A percentile compares a stretch with the other conserved stretches of the same genome.
Conservation (phyloP, 176 grass and related monocot species). For the Bolboschoenus planiculmis region DNA sequence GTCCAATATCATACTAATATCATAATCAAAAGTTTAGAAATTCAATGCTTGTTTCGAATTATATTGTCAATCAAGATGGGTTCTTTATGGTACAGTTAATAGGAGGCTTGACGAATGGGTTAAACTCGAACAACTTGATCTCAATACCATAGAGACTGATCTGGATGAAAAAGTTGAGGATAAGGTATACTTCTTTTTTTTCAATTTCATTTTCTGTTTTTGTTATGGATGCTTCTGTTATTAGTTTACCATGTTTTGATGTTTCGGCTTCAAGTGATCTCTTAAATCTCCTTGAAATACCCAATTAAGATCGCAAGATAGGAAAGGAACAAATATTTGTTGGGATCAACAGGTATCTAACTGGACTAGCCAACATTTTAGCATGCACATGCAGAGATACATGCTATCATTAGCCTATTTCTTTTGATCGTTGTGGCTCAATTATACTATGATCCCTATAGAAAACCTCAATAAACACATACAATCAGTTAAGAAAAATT, state of each 20-base stretch:
- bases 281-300: background rate
- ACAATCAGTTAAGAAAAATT: background rate
- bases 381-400: background rate
- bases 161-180: slow-evolving; percentile 97
- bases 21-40: background rate
- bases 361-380: background rate
- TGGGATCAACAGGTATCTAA: background rate
- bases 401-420: background rate
- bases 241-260: background rate
- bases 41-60: background rate
- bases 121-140: slow-evolving; percentile 97
- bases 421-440: background rate
- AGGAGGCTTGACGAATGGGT: slow-evolving; percentile 98
- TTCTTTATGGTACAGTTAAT: slow-evolving; percentile 56
- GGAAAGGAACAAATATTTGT: background rate
- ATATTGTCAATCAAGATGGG: slow-evolving; percentile 15
- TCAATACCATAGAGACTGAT: slow-evolving; percentile 73
- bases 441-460: background rate
- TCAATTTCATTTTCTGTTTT: background rate
- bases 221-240: background rate
- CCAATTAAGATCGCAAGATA: background rate
- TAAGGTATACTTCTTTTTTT: slow-evolving; percentile 46
- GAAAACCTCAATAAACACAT: background rate
- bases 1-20: background rate
- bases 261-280: background rate